These are phyloP conservation scores for Populus hybrid DNA, from an alignment of 441 rosid genomes.

Conservation along the genomic window DNA sequence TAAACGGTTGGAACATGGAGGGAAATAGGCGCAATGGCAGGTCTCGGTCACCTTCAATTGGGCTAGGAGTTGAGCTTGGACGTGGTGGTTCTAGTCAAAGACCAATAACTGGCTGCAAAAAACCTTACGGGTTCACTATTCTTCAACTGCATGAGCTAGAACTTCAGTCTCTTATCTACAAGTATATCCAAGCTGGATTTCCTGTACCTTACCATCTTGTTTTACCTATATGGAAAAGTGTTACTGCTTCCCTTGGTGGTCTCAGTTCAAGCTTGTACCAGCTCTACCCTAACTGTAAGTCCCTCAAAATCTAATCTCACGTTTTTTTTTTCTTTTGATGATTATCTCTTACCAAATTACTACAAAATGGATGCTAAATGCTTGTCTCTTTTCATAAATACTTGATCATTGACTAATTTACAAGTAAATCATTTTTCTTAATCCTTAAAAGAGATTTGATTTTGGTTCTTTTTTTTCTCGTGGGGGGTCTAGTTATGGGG, in stretches of 20 bases:
- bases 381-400: background rate
- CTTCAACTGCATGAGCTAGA: conserved; percentile 50
- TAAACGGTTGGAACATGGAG: conserved; percentile 27
- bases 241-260: conserved; percentile 22
- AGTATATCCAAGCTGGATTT: conserved; percentile 38
- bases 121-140: conserved; percentile 32
- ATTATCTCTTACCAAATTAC: background rate
- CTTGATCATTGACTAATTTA: background rate
- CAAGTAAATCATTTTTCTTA: background rate
- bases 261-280: conserved; percentile 24
- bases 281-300: conserved; percentile 39
- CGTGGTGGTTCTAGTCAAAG: conserved; percentile 19
- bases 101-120: background rate
- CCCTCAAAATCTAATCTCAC: background rate
- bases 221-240: conserved; percentile 43
- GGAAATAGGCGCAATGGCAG: conserved; percentile 5
- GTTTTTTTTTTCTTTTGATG: no score
- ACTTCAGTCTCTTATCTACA: conserved; percentile 44
- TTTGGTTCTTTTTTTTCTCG: background rate
- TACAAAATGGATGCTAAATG: background rate
- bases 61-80: conserved; percentile 41
- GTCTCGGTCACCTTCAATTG: conserved; percentile 27
- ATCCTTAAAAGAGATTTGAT: background rate
- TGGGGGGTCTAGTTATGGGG: conserved; percentile 17
- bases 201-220: conserved; percentile 44